phyloP scores from a whole-genome alignment of 192 early-diverging fungal species.

The Chytriomyces hyalinus region DNA sequence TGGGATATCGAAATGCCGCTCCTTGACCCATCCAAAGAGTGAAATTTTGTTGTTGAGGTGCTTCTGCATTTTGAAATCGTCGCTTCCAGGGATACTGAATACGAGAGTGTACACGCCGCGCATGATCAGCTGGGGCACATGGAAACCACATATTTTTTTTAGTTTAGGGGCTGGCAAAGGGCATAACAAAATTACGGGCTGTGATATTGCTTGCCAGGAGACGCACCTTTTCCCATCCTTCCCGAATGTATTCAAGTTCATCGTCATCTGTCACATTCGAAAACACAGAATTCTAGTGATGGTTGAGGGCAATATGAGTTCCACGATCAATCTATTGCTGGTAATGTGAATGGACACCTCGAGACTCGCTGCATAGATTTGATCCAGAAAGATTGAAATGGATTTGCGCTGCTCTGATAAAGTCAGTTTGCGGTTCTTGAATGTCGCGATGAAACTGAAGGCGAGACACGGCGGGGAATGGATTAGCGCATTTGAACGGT shows the following conservation, averaged over 20 bases:
- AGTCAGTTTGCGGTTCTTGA: conserved; percentile 41
- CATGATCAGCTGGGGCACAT: conserved; percentile 49
- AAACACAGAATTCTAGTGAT: conserved; percentile 45
- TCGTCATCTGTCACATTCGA: conserved; percentile 37
- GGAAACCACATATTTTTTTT: neutral
- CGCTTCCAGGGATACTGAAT: conserved; percentile 49
- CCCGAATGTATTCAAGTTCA: conserved; percentile 53
- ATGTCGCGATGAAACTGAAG: conserved; percentile 48
- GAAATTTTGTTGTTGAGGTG: conserved; percentile 49
- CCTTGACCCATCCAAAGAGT: conserved; percentile 54
- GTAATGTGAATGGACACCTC: conserved; percentile 23
- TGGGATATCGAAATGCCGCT: conserved; percentile 57
- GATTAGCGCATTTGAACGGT: neutral
- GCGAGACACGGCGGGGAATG: neutral
- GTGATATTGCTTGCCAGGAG: neutral
- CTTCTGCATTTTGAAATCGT: conserved; percentile 48
- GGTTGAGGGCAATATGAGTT: conserved; percentile 13
- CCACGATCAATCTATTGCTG: neutral
- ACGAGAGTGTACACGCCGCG: conserved; percentile 53
- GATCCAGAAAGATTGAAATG: conserved; percentile 47
- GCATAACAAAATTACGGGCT: neutral
- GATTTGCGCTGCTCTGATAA: conserved; percentile 50
- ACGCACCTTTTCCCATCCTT: conserved; percentile 63
- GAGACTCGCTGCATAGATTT: conserved; percentile 46
- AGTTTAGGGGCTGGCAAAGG: too few relatives aligned